Evolutionary conservation across 2,329 filamentous ascomycete species (phyloP).

Genomic region (Aschersonia sp.): DNA sequence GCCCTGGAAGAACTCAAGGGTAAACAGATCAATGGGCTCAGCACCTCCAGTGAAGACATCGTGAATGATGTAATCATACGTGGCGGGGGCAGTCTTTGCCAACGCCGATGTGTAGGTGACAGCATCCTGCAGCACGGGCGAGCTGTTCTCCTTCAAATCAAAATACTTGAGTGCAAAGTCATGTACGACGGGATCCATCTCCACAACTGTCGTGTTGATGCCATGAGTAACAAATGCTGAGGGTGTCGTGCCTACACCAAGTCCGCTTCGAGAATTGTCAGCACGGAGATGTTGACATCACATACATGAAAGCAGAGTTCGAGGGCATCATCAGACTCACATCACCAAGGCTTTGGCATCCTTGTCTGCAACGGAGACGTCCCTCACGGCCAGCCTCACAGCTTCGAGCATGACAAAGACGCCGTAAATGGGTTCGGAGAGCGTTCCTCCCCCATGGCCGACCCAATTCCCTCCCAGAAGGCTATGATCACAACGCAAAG

Average conservation of each 20-base stretch:
- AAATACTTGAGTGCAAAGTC: slow-evolving; percentile 77
- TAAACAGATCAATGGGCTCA: slow-evolving; percentile 82
- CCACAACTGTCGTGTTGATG: slow-evolving; percentile 84
- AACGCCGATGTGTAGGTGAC: slow-evolving; percentile 47
- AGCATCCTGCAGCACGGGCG: slow-evolving; percentile 69
- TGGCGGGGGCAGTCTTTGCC: slow-evolving; percentile 24
- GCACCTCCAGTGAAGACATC: slow-evolving; percentile 96
- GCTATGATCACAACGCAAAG: slow-evolving; percentile 88
- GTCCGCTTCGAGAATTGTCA: slow-evolving; percentile 39
- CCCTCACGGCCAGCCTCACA: slow-evolving; percentile 60
- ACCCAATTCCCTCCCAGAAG: slow-evolving; percentile 88
- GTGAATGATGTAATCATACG: slow-evolving; percentile 88
- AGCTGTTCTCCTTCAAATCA: slow-evolving; percentile 61
- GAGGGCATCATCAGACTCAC: slow-evolving; percentile 32
- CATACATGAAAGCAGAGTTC: background rate
- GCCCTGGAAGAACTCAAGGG: slow-evolving; percentile 63
- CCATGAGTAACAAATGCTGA: slow-evolving; percentile 76
- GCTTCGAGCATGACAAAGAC: slow-evolving; percentile 96
- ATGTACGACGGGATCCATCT: slow-evolving; percentile 84
- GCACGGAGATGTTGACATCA: background rate
- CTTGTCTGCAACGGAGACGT: slow-evolving; percentile 38
- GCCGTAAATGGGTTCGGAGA: slow-evolving; percentile 81
- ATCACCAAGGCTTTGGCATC: slow-evolving; percentile 73
- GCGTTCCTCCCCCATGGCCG: slow-evolving; percentile 32
- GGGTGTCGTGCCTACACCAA: slow-evolving; percentile 86